These are phyloP conservation scores for Anastatica hierochuntica DNA, from an alignment of 345 rosid genomes.

Conservation along the genomic window DNA sequence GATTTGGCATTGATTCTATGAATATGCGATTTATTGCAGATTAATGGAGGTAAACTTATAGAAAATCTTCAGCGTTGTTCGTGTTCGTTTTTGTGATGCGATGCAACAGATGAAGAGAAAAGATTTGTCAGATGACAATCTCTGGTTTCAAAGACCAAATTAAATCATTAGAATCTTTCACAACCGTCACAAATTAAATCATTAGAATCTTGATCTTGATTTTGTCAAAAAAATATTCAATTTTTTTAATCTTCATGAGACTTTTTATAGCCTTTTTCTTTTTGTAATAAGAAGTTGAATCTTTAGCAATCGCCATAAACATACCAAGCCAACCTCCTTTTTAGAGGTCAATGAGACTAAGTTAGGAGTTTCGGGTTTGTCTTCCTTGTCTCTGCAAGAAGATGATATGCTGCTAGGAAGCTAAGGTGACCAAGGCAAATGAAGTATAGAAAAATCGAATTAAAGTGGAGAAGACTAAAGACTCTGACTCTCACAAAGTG, in stretches of 20 bases:
- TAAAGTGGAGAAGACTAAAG: no score
- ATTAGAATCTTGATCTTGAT: neutral
- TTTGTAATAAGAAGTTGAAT: neutral
- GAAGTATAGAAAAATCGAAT: no score
- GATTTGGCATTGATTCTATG: no score
- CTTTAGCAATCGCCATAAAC: constrained; percentile 27
- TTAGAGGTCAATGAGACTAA: constrained; percentile 29
- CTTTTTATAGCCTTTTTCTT: neutral
- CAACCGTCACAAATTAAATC: neutral
- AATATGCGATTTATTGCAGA: no score
- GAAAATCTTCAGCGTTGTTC: no score
- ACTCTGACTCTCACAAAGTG: no score
- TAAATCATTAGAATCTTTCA: constrained; percentile 2
- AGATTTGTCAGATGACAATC: no score
- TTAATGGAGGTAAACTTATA: no score
- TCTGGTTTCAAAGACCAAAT: neutral
- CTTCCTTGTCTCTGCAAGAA: constrained; percentile 43
- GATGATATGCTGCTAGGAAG: no score
- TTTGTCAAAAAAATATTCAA: neutral
- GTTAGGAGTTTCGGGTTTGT: constrained; percentile 35
- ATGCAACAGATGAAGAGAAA: no score
- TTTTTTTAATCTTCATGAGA: neutral
- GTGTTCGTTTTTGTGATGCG: no score
- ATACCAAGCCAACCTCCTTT: constrained; percentile 35
- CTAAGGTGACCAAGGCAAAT: no score